Conservation (phyloP, 495 filamentous ascomycete genomes). For the Penicillium alfredii region DNA sequence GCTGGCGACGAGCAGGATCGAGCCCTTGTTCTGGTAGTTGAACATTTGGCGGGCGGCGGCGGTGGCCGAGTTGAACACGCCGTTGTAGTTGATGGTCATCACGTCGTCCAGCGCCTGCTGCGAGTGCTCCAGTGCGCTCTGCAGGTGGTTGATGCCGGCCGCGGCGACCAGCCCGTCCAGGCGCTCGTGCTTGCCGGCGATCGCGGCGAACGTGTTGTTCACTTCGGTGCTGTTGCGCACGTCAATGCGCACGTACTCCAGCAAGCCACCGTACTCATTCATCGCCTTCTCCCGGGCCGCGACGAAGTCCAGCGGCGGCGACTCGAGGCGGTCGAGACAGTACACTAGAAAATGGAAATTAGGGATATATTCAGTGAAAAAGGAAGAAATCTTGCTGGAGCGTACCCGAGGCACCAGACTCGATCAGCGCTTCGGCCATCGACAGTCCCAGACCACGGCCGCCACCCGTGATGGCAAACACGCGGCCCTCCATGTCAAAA, state of each 20-base stretch:
- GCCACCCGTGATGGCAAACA: constrained; percentile 59
- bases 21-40: constrained; percentile 51
- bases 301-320: constrained; percentile 46
- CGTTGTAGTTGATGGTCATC: constrained; percentile 68
- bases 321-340: constrained; percentile 52
- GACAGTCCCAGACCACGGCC: constrained; percentile 58
- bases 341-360: constrained; percentile 42
- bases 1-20: constrained; percentile 66
- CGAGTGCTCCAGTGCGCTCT: constrained; percentile 61
- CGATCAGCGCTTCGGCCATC: constrained; percentile 63
- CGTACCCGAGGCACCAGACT: constrained; percentile 61
- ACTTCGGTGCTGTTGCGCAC: constrained; percentile 54
- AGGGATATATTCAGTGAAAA: not conserved
- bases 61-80: constrained; percentile 71
- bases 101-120: constrained; percentile 59
- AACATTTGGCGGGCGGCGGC: constrained; percentile 74
- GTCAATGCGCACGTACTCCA: constrained; percentile 60
- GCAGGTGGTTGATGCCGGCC: constrained; percentile 73
- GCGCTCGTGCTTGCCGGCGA: constrained; percentile 48
- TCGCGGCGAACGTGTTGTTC: constrained; percentile 46
- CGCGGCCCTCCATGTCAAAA: constrained; percentile 52
- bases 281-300: constrained; percentile 44
- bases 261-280: constrained; percentile 44
- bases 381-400: not conserved
- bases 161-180: constrained; percentile 79